Conservation (phyloP, 2,329 filamentous ascomycete genomes). For the Penicillium polonicum region DNA sequence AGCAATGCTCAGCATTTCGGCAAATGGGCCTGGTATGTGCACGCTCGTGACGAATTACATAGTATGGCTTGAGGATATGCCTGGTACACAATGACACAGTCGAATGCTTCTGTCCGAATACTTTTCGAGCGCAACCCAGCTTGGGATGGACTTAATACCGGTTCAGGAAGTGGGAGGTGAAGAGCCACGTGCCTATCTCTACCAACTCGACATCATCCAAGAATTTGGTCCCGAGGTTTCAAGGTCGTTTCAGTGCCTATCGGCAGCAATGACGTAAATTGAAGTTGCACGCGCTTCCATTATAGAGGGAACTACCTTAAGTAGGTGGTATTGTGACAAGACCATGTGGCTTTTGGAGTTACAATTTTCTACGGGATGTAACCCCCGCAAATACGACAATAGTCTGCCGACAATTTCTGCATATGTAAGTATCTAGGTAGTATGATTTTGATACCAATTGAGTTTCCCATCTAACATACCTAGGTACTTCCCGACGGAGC, state of each 20-base stretch:
- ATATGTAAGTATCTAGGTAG: neutral
- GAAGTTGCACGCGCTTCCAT: neutral
- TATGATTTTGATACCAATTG: neutral
- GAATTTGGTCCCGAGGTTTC: neutral
- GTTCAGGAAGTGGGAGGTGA: neutral
- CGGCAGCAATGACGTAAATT: neutral
- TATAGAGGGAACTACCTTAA: neutral
- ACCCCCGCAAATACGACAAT: neutral
- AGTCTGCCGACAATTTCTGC: neutral
- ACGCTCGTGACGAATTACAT: neutral
- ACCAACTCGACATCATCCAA: neutral
- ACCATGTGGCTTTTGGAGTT: neutral
- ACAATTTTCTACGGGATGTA: neutral
- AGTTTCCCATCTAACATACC: neutral
- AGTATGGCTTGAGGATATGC: neutral
- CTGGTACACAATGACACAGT: neutral
- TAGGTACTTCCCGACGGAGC: neutral
- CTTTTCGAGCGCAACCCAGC: neutral
- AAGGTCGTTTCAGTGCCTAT: neutral
- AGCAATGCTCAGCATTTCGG: neutral
- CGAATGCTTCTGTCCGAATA: neutral
- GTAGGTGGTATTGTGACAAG: neutral
- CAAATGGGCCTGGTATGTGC: neutral
- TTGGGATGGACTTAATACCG: neutral
- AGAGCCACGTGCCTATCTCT: neutral